Evolutionary conservation across 2,329 filamentous ascomycete species (phyloP), one percentile per base, ranked within the genome.

Genomic region (Aspergillus fumigatiaffinis): DNA sequence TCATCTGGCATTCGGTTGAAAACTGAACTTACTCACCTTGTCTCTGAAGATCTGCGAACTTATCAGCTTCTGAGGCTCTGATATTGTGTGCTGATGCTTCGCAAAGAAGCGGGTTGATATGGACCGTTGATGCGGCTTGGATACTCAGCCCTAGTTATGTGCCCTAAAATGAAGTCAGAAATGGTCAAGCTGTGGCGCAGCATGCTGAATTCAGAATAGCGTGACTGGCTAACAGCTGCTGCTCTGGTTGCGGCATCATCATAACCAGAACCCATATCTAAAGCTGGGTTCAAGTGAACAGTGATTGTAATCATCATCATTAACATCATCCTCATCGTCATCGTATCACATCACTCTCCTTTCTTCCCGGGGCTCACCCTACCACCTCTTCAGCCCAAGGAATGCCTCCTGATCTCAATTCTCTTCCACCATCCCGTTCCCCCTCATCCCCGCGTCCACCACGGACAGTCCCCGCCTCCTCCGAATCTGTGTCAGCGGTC

Each of bases 321-420:
- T 23, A 47, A 21, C 44, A 47, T 26, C 44, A 47, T 47, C 21
- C 7, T 26, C 44, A 25, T 47, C 44, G 10, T 47, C 44, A 23
- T 55, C 46, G 50, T 51, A 38, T 35, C 21, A 42, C 9, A n/a
- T 41, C 29, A 29, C 25, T 41, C 9, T 23, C 46, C 12, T 10
- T 47, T 32, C 20, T 50, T 17, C 1, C 38, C 17, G 17, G 4
- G 4, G 4, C 23, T 21, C 29, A 35, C 20, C 44, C 23, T 29
- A 1, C 28, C 44, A 17, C 20, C 3, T 9, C 8, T 32, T 23
- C 8, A 47, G 23, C 5, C 20, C 35, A 25, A 29, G 66, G 58
- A 55, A 89, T 91, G 88, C 83, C 87, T 63, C 88, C 88, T 52
- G 88, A 91, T 76, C 82, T 91, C 69, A 89, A 91, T 79, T 87